These are phyloP conservation scores for Aspergillus homomorphus DNA, from an alignment of 495 filamentous ascomycete genomes.

Conservation along the genomic window DNA sequence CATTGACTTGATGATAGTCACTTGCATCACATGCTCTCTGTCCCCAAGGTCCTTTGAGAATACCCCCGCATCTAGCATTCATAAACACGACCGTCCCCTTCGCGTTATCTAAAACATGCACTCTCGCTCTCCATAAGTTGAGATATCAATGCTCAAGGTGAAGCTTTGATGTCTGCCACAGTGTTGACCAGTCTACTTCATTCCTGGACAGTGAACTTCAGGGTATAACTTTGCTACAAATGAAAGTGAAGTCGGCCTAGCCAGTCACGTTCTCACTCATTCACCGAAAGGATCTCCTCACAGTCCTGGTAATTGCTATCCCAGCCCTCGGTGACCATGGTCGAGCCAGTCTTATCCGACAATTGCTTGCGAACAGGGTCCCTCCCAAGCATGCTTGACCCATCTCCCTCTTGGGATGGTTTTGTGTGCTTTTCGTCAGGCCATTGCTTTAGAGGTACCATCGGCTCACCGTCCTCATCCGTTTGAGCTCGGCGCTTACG, in stretches of 20 bases:
- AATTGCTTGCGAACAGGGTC: background rate
- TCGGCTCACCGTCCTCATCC: slow-evolving; percentile 6
- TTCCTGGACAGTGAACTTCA: too few species aligned
- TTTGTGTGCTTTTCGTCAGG: background rate
- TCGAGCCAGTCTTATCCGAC: background rate
- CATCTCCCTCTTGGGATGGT: background rate
- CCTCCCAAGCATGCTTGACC: background rate
- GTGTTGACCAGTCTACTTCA: too few species aligned
- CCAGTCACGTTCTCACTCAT: background rate
- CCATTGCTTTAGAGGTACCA: slow-evolving; percentile 3
- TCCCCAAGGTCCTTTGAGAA: background rate
- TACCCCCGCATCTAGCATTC: background rate
- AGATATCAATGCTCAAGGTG: background rate
- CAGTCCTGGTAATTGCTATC: slow-evolving; percentile 3
- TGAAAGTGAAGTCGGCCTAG: too few species aligned
- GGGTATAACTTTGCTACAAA: too few species aligned
- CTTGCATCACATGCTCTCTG: background rate
- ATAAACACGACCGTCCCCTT: background rate
- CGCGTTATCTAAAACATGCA: background rate
- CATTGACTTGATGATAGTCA: background rate
- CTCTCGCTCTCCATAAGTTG: background rate
- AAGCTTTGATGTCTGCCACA: too few species aligned
- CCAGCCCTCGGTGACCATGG: background rate
- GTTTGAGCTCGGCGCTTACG: slow-evolving; percentile 9
- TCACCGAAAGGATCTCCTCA: background rate